Conservation (phyloP, 768 basidiomycete genomes). For the Calocera viscosa region DNA sequence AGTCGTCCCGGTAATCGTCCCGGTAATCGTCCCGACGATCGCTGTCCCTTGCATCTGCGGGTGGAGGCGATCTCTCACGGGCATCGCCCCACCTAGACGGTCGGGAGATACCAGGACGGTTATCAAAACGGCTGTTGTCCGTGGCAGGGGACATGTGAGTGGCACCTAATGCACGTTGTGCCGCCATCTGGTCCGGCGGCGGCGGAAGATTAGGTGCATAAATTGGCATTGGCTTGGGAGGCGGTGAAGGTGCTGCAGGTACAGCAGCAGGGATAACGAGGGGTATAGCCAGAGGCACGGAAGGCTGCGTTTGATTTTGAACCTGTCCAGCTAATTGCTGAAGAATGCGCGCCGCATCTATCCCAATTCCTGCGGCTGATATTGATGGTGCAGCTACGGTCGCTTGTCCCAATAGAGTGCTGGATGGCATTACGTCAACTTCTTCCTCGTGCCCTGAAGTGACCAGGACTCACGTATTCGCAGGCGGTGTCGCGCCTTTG, state of each 20-base stretch:
- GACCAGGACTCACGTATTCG: slow-evolving; percentile 30
- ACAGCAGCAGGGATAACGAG: background rate
- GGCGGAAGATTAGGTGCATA: background rate
- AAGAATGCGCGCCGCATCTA: background rate
- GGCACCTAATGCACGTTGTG: background rate
- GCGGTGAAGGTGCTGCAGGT: background rate
- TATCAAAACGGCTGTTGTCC: background rate
- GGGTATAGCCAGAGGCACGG: background rate
- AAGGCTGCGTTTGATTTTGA: background rate
- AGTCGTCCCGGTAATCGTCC: slow-evolving; percentile 46
- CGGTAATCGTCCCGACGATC: slow-evolving; percentile 37
- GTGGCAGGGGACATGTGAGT: background rate
- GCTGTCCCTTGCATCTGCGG: slow-evolving; percentile 16
- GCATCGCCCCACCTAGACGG: background rate
- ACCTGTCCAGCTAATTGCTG: background rate
- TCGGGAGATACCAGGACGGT: slow-evolving; percentile 7
- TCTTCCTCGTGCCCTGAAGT: no score
- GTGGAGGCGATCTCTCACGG: background rate
- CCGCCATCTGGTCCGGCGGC: background rate
- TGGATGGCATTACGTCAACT: no score
- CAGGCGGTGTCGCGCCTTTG: slow-evolving; percentile 22
- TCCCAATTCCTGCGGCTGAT: background rate
- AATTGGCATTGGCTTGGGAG: background rate
- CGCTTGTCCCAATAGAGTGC: background rate
- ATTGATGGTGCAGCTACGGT: background rate